These are phyloP conservation scores for Leccinum variicolor DNA, from an alignment of 768 basidiomycete genomes.

Conservation along the genomic window DNA sequence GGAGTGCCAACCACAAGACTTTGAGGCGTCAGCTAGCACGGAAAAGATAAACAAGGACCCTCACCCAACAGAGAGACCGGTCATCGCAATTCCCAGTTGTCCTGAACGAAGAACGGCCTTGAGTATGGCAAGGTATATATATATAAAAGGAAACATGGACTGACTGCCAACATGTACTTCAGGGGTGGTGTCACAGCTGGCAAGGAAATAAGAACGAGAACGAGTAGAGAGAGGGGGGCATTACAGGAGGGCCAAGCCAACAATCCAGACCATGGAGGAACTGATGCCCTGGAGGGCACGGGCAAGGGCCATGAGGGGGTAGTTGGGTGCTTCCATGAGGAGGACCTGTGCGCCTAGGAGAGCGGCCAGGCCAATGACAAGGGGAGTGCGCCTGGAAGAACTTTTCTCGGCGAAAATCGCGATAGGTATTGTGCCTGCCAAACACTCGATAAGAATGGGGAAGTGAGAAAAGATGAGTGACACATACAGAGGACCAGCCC, in stretches of 20 bases:
- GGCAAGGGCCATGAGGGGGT: slow-evolving; percentile 54
- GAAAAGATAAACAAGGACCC: background rate
- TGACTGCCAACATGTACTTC: slow-evolving; percentile 46
- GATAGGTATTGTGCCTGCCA: slow-evolving; percentile 52
- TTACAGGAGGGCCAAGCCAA: slow-evolving; percentile 58
- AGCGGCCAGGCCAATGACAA: slow-evolving; percentile 47
- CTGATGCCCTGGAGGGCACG: slow-evolving; percentile 58
- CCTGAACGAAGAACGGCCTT: slow-evolving; percentile 30
- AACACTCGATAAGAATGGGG: background rate
- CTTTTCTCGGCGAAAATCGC: slow-evolving; percentile 54
- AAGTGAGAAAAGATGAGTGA: background rate
- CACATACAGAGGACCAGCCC: slow-evolving; percentile 52
- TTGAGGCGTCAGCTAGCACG: background rate
- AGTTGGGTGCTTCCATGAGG: slow-evolving; percentile 60
- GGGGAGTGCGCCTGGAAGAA: slow-evolving; percentile 43
- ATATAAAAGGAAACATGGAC: slow-evolving; percentile 15
- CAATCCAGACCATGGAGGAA: slow-evolving; percentile 60
- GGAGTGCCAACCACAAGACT: slow-evolving; percentile 58
- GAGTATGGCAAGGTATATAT: background rate
- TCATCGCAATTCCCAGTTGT: slow-evolving; percentile 61
- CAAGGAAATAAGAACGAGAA: slow-evolving; percentile 10
- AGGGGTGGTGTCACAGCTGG: slow-evolving; percentile 56
- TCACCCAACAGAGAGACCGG: slow-evolving; percentile 54
- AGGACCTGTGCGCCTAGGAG: slow-evolving; percentile 55
- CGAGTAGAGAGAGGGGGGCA: background rate